Evolutionary conservation across 163 green algal species (phyloP).

Genomic region (Scenedesmus sp.): DNA sequence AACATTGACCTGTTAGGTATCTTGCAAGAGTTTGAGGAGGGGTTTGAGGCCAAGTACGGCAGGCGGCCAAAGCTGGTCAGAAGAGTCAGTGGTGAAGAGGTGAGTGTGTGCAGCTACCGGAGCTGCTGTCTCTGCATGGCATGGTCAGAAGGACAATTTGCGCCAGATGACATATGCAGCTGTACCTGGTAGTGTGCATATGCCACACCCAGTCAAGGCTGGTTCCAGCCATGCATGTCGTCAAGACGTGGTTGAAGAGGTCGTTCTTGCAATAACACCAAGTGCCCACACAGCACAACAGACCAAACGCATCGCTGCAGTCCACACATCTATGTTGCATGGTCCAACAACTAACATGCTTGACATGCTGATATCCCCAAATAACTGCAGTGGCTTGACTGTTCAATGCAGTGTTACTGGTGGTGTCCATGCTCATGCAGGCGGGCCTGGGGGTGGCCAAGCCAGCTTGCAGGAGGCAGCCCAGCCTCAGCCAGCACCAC

Average conservation of each 20-base stretch:
- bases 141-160: not conserved
- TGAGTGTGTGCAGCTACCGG: not conserved
- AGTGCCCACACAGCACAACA: no score
- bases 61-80: conserved; percentile 69
- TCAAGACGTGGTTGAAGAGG: no score
- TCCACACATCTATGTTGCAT: not conserved
- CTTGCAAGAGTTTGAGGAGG: conserved; percentile 81
- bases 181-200: no score
- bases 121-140: not conserved
- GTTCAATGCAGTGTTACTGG: no score
- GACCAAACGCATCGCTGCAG: not conserved
- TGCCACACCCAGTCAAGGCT: no score
- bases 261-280: not conserved
- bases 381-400: no score
- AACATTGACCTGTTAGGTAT: conserved; percentile 78
- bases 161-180: not conserved
- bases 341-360: no score
- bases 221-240: no score
- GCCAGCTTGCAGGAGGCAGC: conserved; percentile 3
- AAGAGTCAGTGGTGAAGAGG: not conserved
- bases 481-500: not conserved
- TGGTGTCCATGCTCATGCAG: not conserved
- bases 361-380: not conserved
- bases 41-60: conserved; percentile 76
- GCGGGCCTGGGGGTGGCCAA: not conserved